Percentiles rank a stretch among this genome's conserved stretches.
These are phyloP conservation scores for Plantago elongata DNA, from an alignment of 257 asterid species.

Conservation along the genomic window DNA sequence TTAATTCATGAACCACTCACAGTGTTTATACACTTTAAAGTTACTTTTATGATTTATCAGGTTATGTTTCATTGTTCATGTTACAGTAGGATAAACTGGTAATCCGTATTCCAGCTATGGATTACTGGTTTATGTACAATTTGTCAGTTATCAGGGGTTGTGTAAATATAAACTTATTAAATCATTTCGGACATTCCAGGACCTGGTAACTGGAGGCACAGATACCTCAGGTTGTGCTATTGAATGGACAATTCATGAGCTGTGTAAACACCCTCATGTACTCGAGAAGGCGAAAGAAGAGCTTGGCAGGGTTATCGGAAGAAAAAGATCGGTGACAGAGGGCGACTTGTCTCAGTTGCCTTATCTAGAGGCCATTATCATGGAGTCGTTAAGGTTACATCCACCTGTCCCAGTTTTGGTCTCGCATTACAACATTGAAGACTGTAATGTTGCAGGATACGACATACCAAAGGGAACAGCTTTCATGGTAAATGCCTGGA, in stretches of 20 bases:
- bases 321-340: conserved; percentile 26
- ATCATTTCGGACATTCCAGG: background rate
- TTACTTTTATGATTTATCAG: too few species aligned
- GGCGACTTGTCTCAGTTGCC: conserved; percentile 13
- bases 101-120: too few species aligned
- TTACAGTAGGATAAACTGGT: too few species aligned
- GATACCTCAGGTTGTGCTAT: conserved; percentile 19
- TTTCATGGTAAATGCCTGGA: conserved; percentile 10
- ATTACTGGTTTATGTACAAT: too few species aligned
- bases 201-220: conserved; percentile 19
- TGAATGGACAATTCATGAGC: conserved; percentile 27
- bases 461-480: conserved; percentile 17
- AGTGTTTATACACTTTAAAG: too few species aligned
- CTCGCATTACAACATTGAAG: conserved; percentile 21
- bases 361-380: conserved; percentile 19
- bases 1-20: background rate
- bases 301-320: conserved; percentile 22
- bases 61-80: too few species aligned
- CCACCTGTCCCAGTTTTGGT: conserved; percentile 17
- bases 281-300: conserved; percentile 21
- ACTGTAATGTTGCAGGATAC: conserved; percentile 20
- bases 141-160: too few species aligned
- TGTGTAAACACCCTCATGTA: conserved; percentile 14
- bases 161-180: too few species aligned
- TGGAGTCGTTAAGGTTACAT: conserved; percentile 23